Evolutionary conservation across 2,329 filamentous ascomycete species (phyloP).

Genomic region (Boeremia exigua): DNA sequence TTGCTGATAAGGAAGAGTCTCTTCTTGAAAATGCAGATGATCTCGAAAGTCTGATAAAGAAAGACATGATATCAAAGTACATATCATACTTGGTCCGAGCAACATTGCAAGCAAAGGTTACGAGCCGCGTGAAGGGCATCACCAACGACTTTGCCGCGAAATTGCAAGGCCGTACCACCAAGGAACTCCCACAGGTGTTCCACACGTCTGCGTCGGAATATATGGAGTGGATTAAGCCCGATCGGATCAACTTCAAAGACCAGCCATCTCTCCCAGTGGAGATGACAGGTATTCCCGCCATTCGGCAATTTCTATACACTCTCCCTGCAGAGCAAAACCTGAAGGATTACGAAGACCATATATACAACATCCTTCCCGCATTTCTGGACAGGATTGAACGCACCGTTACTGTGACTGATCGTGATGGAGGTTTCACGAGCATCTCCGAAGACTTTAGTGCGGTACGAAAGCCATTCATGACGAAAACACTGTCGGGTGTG

Average conservation of each 20-base stretch:
- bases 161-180: not conserved
- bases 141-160: not conserved
- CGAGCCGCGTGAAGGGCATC: too few species aligned
- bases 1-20: too few species aligned
- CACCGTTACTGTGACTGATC: not conserved
- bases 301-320: not conserved
- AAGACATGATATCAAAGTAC: too few species aligned
- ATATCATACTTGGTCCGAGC: too few species aligned
- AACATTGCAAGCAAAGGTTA: too few species aligned
- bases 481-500: too few species aligned
- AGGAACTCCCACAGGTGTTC: not conserved
- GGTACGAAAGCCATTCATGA: too few species aligned
- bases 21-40: too few species aligned
- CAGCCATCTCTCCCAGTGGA: not conserved
- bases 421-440: not conserved
- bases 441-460: too few species aligned
- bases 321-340: not conserved
- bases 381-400: not conserved
- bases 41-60: too few species aligned
- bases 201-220: not conserved
- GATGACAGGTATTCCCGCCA: not conserved
- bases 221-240: not conserved
- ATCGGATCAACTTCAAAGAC: not conserved
- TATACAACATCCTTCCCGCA: not conserved
- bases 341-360: not conserved